phyloP scores from a whole-genome alignment of 2,329 filamentous ascomycete species.

The Teratosphaeria pseudoeucalypti region DNA sequence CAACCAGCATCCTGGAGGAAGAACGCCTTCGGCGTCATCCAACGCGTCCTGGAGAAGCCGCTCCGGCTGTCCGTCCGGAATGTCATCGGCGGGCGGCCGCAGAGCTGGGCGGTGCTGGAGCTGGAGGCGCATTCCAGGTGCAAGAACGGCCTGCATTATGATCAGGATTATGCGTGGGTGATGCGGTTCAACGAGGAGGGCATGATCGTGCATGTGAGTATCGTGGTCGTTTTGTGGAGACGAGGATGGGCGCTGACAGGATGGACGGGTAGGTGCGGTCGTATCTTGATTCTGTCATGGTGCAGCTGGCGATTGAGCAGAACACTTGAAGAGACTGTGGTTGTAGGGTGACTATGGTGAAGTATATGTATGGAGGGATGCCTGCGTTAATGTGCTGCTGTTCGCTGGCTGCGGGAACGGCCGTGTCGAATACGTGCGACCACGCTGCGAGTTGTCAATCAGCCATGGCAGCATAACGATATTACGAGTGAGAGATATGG shows the following conservation, averaged over 20 bases:
- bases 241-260: neutral
- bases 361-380: neutral
- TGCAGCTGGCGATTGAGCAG: conserved; percentile 15
- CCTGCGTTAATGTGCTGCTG: neutral
- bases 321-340: conserved; percentile 6
- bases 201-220: conserved; percentile 16
- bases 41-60: conserved; percentile 13
- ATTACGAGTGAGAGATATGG: neutral
- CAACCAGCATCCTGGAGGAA: conserved; percentile 17
- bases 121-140: conserved; percentile 18
- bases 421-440: no score
- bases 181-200: conserved; percentile 17
- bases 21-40: conserved; percentile 15
- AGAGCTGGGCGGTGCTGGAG: conserved; percentile 20
- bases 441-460: neutral
- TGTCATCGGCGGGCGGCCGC: conserved; percentile 16
- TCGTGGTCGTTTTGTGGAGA: neutral
- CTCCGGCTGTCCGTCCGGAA: conserved; percentile 17
- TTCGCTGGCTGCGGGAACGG: no score
- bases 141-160: conserved; percentile 20
- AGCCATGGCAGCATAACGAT: neutral
- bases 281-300: conserved; percentile 19
- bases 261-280: conserved; percentile 7
- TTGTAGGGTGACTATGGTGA: no score
- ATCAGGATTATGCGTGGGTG: conserved; percentile 20